Base-by-base conservation (phyloP, 345 rosid genomes). In the Nasturtium officinale region DNA sequence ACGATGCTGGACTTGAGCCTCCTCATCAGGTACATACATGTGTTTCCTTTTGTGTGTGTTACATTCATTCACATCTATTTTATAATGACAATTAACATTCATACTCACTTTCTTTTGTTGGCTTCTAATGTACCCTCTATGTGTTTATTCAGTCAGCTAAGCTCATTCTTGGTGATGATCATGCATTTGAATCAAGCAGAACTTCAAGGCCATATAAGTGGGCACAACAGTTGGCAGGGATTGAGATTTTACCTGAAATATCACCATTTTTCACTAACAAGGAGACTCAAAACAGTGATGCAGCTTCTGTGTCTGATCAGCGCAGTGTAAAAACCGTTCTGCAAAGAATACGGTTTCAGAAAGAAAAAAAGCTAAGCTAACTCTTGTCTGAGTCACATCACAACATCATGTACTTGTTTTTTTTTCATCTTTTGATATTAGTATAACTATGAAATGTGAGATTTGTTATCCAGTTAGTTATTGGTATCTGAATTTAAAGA, bases 191-290 rank as follows among this genome's bases (percentile, higher is more conserved):
- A 79, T 83, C 76, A 56, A 84, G 74, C 73, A 86, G 87, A 80
- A 79, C 77, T 63, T 88, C 86, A 42, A 96, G 90, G 65, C 96
- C 98, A 43, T 95, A 86, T 73, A 91, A 88, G 78, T 89, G 97
- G 99, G 96, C 90, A 28, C 97, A 90, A 67, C 92, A 85, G 83
- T 83, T 95, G 82, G 97, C 97, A 0, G 99, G 97, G 77, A 90
- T 95, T 55, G 96, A 86, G 82, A 83, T 91, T 82, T 84, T 91
- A 69, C 98, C 96, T 7, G 99, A 95, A 76, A 85, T 89, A 67
- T 78, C 96, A 43, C 96, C 91, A 12, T 76, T 90, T 84, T 81
- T 90, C 50, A 65, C 74, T 62, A 74, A 66, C 67, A 84, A 58
- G 51, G 87, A 87, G 75, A 76, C 79, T 66, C 72, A 78, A 66